A percentile compares a stretch with the other conserved stretches of the same genome.
Conservation (phyloP, 2,329 filamentous ascomycete genomes). For the Helicocarpus griseus region DNA sequence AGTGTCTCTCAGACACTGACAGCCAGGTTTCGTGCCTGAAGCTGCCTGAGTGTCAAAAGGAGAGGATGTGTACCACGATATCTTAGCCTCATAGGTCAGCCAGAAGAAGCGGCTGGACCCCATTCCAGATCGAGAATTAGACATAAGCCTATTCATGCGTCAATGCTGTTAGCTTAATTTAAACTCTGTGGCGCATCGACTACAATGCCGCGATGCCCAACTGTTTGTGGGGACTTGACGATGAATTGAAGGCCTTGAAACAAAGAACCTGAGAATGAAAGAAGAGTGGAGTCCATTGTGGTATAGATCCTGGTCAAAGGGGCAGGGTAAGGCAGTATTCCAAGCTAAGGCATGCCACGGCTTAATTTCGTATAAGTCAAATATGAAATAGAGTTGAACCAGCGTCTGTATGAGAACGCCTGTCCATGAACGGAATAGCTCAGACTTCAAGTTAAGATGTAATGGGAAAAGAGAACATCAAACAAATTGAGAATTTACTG, state of each 20-base stretch:
- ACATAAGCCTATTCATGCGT: not conserved
- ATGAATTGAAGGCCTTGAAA: not conserved
- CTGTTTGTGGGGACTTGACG: not conserved
- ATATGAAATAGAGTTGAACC: no score
- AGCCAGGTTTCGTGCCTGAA: no score
- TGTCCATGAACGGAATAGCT: no score
- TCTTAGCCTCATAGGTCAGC: no score
- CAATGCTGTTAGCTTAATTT: not conserved
- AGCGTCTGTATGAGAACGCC: no score
- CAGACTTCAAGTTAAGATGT: not conserved
- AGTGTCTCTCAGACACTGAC: no score
- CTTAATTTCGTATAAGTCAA: not conserved
- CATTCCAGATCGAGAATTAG: not conserved
- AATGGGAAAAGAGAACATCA: no score
- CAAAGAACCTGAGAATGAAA: not conserved
- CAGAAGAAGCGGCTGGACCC: not conserved
- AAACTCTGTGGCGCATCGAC: not conserved
- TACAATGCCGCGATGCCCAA: not conserved
- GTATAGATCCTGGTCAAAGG: not conserved
- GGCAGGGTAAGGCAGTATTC: no score
- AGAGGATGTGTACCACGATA: no score
- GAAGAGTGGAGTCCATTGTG: not conserved
- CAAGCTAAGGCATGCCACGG: not conserved
- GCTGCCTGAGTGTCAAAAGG: no score
- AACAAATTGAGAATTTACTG: no score